Percentiles rank a stretch among this genome's conserved stretches.
phyloP scores from a whole-genome alignment of 129 eudicot genomes.

The Cynara cardunculus region DNA sequence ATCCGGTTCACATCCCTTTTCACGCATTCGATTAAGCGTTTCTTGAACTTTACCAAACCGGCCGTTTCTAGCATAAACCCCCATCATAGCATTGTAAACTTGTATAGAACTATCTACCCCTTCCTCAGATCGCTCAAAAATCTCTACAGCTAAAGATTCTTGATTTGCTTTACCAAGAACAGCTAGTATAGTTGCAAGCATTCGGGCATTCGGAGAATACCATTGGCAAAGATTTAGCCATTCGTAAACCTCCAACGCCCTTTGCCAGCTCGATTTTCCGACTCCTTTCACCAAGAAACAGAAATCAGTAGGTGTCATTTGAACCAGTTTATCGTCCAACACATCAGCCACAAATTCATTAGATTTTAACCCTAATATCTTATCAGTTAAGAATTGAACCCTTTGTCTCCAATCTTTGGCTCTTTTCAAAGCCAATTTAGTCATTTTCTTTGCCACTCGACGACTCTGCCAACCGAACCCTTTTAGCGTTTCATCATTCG shows the following conservation, averaged over 20 bases:
- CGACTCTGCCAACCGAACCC: conserved; percentile 61
- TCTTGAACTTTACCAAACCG: conserved; percentile 73
- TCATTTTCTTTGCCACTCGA: conserved; percentile 67
- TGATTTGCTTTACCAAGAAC: conserved; percentile 97
- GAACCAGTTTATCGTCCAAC: conserved; percentile 76
- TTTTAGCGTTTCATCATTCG: conserved; percentile 48
- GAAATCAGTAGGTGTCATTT: conserved; percentile 90
- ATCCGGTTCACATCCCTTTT: conserved; percentile 78
- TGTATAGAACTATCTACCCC: conserved; percentile 62
- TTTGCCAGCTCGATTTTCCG: conserved; percentile 80
- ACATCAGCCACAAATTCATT: conserved; percentile 90
- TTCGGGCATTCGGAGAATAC: conserved; percentile 73
- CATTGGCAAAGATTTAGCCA: conserved; percentile 82
- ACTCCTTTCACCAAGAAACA: conserved; percentile 86
- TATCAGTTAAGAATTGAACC: conserved; percentile 73
- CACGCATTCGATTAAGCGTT: conserved; percentile 66
- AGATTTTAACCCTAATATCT: conserved; percentile 55
- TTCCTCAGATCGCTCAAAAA: conserved; percentile 66
- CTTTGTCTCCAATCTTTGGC: conserved; percentile 90
- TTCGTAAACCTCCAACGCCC: conserved; percentile 91
- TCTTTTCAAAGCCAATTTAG: conserved; percentile 70
- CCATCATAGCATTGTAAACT: conserved; percentile 98
- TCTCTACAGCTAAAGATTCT: conserved; percentile 80
- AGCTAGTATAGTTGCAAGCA: conserved; percentile 78
- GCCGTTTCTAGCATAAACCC: conserved; percentile 87